Evolutionary conservation across 352 stramenopile species (phyloP).

Genomic region (Pythium sp.): DNA sequence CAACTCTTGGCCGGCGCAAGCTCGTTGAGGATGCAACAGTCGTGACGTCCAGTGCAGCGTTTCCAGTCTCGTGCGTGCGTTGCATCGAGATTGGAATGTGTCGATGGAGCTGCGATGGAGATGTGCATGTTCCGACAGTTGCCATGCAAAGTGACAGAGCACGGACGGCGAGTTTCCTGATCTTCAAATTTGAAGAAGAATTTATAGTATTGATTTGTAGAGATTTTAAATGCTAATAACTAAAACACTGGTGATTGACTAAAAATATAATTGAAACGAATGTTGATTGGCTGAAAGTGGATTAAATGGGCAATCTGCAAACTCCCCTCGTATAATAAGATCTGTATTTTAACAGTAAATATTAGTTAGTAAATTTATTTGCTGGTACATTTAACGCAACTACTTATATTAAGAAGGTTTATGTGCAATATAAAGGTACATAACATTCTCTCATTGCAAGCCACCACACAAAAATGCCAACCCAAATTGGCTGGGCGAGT

Average conservation of each 20-base stretch:
- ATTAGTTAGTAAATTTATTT: too few relatives aligned
- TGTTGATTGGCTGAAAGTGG: too few relatives aligned
- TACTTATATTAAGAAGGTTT: too few relatives aligned
- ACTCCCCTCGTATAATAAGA: too few relatives aligned
- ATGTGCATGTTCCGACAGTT: conserved; percentile 1
- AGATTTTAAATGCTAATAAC: too few relatives aligned
- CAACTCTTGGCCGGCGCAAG: background rate
- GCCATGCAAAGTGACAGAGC: background rate
- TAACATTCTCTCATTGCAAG: background rate
- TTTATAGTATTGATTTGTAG: too few relatives aligned
- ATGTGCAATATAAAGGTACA: too few relatives aligned
- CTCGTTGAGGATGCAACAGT: conserved; percentile 1
- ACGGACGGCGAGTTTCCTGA: background rate
- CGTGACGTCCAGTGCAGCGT: conserved; percentile 2
- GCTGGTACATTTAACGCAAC: too few relatives aligned
- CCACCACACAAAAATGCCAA: background rate
- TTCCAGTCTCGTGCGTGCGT: background rate
- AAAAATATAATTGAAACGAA: background rate
- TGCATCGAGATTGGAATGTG: background rate
- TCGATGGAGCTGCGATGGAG: background rate
- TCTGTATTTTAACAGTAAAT: too few relatives aligned
- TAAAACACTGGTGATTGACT: background rate
- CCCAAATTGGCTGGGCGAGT: background rate
- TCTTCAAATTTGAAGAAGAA: too few relatives aligned
- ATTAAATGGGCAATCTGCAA: too few relatives aligned